A percentile compares a stretch with the other conserved stretches of the same genome.
phyloP scores from a whole-genome alignment of 2,329 filamentous ascomycete species.

The Chalaropsis thielavioides region DNA sequence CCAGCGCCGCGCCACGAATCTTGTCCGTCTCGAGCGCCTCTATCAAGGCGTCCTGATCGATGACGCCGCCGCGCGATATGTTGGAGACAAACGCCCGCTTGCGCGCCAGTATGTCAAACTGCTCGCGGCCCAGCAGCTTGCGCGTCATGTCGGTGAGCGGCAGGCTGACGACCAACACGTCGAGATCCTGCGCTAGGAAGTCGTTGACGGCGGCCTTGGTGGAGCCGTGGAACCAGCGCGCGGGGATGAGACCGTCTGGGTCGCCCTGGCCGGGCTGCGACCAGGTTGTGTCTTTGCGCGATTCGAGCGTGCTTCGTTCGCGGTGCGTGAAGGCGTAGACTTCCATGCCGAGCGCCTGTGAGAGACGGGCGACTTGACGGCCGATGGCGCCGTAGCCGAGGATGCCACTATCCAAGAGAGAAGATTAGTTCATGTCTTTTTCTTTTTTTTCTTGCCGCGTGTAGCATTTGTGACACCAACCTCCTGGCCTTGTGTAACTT shows the following conservation, averaged over 20 bases:
- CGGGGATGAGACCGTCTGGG: constrained; percentile 33
- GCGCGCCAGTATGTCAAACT: constrained; percentile 33
- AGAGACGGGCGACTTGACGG: constrained; percentile 40
- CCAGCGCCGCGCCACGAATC: constrained; percentile 52
- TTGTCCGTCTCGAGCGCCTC: constrained; percentile 37
- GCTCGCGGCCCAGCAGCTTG: constrained; percentile 35
- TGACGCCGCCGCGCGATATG: constrained; percentile 46
- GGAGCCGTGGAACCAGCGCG: constrained; percentile 37
- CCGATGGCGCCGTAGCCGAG: constrained; percentile 42
- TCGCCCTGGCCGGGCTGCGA: constrained; percentile 52
- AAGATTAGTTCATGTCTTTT: neutral
- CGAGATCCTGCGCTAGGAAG: constrained; percentile 37
- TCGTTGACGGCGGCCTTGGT: constrained; percentile 31
- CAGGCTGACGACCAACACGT: constrained; percentile 37
- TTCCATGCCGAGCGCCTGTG: constrained; percentile 52
- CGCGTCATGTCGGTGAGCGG: constrained; percentile 36
- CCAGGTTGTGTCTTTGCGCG: constrained; percentile 48
- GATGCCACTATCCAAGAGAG: constrained; percentile 29
- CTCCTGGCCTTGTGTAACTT: constrained; percentile 20
- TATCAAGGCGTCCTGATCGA: constrained; percentile 43
- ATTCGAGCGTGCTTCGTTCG: constrained; percentile 51
- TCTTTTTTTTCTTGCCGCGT: neutral
- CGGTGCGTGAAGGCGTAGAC: constrained; percentile 63
- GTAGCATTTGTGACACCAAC: neutral
- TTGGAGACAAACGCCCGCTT: constrained; percentile 51